phyloP scores from a whole-genome alignment of 176 grass and related monocot species.

The Pontederia paniculata region DNA sequence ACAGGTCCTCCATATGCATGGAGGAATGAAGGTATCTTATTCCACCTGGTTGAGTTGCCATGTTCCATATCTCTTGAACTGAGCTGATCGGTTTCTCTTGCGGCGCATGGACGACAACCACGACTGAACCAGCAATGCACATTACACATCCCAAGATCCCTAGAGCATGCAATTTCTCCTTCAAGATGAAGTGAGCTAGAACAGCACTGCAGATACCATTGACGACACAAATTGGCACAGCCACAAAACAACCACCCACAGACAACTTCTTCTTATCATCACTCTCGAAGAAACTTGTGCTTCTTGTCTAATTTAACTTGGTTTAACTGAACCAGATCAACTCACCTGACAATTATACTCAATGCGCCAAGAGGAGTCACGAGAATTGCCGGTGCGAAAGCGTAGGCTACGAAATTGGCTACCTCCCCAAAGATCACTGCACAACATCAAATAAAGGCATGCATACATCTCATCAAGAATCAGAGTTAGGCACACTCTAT shows the following conservation, averaged over 20 bases:
- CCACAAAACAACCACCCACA: slow-evolving; percentile 1
- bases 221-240: not conserved
- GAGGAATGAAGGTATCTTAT: not conserved
- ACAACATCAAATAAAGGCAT: not conserved
- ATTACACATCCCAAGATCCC: slow-evolving; percentile 76
- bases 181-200: slow-evolving; percentile 86
- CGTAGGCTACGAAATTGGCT: slow-evolving; percentile 90
- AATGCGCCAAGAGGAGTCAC: slow-evolving; percentile 92
- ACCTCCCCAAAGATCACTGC: slow-evolving; percentile 90
- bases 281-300: too few species aligned
- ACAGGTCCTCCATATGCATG: not conserved
- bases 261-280: too few species aligned
- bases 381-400: slow-evolving; percentile 81
- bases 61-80: slow-evolving; percentile 83
- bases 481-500: too few species aligned
- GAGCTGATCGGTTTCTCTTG: slow-evolving; percentile 83
- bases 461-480: not conserved
- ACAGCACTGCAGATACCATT: slow-evolving; percentile 49
- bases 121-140: slow-evolving; percentile 82
- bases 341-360: slow-evolving; percentile 93
- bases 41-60: slow-evolving; percentile 76
- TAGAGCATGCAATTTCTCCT: slow-evolving; percentile 73
- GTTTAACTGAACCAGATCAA: not conserved
- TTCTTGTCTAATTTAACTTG: too few species aligned
- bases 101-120: slow-evolving; percentile 81